Conservation (phyloP, 306 rosid species). For the Morella rubra region DNA sequence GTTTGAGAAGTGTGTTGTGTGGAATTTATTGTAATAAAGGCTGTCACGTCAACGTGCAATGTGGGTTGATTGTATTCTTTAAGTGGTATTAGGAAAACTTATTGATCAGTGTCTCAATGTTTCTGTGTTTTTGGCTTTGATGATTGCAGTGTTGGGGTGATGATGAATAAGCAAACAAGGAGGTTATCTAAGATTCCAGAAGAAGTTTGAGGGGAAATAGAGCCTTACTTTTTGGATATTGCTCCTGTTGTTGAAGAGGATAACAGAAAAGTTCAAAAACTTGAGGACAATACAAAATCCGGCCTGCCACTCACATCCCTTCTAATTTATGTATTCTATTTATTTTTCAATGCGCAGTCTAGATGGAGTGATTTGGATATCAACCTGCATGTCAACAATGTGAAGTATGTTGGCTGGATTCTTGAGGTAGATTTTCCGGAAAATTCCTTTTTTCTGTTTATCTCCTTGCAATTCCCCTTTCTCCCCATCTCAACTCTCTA, state of each 20-base stretch:
- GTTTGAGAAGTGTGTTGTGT: neutral
- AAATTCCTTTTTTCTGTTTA: slow-evolving; percentile 13
- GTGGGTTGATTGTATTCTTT: neutral
- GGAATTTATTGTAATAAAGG: neutral
- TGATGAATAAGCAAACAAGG: slow-evolving; percentile 97
- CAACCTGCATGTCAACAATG: slow-evolving; percentile 98
- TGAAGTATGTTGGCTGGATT: slow-evolving; percentile 99
- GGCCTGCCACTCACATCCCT: slow-evolving; percentile 1
- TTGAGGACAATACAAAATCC: slow-evolving; percentile 49
- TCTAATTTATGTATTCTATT: slow-evolving; percentile 14
- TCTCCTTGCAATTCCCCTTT: slow-evolving; percentile 7
- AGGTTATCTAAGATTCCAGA: slow-evolving; percentile 86
- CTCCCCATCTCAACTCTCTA: neutral
- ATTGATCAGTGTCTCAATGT: slow-evolving; percentile 18
- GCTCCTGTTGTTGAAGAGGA: slow-evolving; percentile 89
- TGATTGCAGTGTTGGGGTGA: slow-evolving; percentile 91
- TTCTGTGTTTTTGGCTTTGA: slow-evolving; percentile 28
- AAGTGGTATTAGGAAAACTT: neutral
- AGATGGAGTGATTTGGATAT: slow-evolving; percentile 93
- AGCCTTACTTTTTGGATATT: slow-evolving; percentile 66
- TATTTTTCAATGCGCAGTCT: slow-evolving; percentile 56
- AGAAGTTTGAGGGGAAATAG: slow-evolving; percentile 92
- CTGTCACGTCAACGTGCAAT: neutral
- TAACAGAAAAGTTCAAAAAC: slow-evolving; percentile 75
- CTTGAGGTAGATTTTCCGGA: slow-evolving; percentile 65